Conservation (phyloP, 1,284 basidiomycete genomes). For the Ustilago trichophora region DNA sequence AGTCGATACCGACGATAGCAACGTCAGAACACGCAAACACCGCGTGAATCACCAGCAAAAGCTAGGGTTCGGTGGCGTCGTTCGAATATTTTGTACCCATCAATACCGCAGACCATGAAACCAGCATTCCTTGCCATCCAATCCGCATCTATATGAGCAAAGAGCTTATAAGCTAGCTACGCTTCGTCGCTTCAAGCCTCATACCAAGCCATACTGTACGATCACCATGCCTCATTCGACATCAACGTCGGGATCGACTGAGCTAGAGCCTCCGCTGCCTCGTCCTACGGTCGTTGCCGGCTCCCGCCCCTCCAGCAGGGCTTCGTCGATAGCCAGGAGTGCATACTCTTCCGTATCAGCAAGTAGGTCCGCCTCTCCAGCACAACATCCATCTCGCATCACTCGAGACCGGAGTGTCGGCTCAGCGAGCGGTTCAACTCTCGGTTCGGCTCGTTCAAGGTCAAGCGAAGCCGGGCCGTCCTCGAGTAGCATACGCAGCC, state of each 20-base stretch:
- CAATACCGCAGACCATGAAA: too few species aligned
- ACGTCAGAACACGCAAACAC: too few species aligned
- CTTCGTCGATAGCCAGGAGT: constrained; percentile 19
- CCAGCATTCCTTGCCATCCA: too few species aligned
- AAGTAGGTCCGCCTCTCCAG: constrained; percentile 23
- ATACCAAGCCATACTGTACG: too few species aligned
- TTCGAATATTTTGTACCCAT: too few species aligned
- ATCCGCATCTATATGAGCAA: too few species aligned
- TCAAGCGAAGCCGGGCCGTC: constrained; percentile 6
- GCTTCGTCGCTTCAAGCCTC: too few species aligned
- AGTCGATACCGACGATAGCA: too few species aligned
- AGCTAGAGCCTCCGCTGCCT: constrained; percentile 18
- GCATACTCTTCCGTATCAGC: constrained; percentile 2
- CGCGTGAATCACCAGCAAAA: too few species aligned
- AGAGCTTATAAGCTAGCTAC: too few species aligned
- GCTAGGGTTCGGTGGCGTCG: too few species aligned
- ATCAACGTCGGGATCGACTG: background rate
- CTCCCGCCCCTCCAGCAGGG: constrained; percentile 20
- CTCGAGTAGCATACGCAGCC: background rate
- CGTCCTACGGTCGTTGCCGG: constrained; percentile 30
- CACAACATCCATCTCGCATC: background rate
- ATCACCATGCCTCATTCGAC: constrained; percentile 2
- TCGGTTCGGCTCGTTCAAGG: background rate
- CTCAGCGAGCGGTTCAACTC: background rate
- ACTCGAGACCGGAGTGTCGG: background rate